Conservation (phyloP, 2,329 filamentous ascomycete genomes). For the Diaporthe vaccinii region DNA sequence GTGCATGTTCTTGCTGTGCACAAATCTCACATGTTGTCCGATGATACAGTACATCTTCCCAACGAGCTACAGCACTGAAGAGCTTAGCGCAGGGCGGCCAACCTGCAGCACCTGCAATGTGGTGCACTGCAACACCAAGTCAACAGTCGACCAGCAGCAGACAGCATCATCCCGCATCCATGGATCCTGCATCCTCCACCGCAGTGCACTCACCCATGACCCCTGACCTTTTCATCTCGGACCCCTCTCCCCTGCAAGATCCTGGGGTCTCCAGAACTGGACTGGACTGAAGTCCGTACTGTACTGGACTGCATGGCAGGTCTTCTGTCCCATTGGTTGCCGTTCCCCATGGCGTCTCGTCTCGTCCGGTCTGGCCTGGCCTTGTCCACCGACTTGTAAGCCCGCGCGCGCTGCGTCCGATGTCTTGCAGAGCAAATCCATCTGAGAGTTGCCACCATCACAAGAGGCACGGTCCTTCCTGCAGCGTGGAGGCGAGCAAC, state of each 20-base stretch:
- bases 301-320: neutral
- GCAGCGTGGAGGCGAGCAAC: conserved; percentile 12
- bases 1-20: neutral
- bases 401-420: conserved; percentile 32
- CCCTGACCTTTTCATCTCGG: conserved; percentile 10
- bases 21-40: conserved; percentile 19
- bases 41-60: conserved; percentile 1
- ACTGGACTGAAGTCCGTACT: neutral
- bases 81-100: conserved; percentile 31
- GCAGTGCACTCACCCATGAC: conserved; percentile 16
- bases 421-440: conserved; percentile 33
- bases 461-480: conserved; percentile 20
- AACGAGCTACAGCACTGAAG: neutral
- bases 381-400: conserved; percentile 10
- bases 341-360: conserved; percentile 15
- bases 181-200: conserved; percentile 12
- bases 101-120: conserved; percentile 32
- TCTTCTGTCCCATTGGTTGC: conserved; percentile 6
- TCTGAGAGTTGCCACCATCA: conserved; percentile 28
- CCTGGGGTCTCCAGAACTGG: conserved; percentile 2
- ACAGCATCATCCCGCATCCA: conserved; percentile 11
- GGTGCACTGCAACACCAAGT: conserved; percentile 36
- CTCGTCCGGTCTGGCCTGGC: conserved; percentile 19
- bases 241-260: conserved; percentile 18
- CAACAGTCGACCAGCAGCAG: neutral